These are phyloP conservation scores for Boletus fagicola DNA, from an alignment of 768 basidiomycete species.

Conservation along the genomic window DNA sequence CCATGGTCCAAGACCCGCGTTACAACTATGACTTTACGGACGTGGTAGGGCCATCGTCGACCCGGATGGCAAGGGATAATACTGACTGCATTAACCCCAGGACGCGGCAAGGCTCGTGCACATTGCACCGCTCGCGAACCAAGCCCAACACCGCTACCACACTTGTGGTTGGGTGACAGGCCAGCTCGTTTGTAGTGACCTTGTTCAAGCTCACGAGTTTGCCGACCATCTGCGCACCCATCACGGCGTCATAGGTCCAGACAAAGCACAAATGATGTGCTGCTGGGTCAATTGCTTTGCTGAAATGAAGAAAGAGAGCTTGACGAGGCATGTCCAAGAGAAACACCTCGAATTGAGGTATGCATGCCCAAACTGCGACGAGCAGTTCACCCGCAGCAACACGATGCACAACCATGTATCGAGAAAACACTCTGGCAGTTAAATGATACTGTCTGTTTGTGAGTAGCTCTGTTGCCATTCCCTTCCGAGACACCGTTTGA, in stretches of 20 bases:
- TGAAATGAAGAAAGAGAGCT: slow-evolving; percentile 30
- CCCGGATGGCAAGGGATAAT: background rate
- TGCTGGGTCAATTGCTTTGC: slow-evolving; percentile 18
- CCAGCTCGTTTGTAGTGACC: background rate
- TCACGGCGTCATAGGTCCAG: slow-evolving; percentile 24
- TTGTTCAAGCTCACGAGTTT: slow-evolving; percentile 10
- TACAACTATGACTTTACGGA: slow-evolving; percentile 14
- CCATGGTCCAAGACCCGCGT: background rate
- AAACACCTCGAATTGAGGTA: slow-evolving; percentile 21
- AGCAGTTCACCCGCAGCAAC: slow-evolving; percentile 28
- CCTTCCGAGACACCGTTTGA: background rate
- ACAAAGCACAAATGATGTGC: slow-evolving; percentile 7
- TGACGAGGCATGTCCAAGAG: slow-evolving; percentile 28
- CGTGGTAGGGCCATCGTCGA: slow-evolving; percentile 2
- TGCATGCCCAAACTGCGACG: slow-evolving; percentile 17
- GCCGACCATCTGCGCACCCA: slow-evolving; percentile 21
- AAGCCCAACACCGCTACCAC: slow-evolving; percentile 9
- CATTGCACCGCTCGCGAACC: background rate
- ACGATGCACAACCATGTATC: slow-evolving; percentile 17
- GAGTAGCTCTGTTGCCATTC: background rate
- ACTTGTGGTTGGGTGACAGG: slow-evolving; percentile 17
- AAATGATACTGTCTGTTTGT: background rate
- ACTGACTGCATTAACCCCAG: slow-evolving; percentile 11
- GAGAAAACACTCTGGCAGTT: slow-evolving; percentile 9
- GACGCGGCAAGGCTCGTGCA: slow-evolving; percentile 1